Base-by-base conservation (phyloP, 2,329 filamentous ascomycete species). In the Arthrinium phaeospermum region DNA sequence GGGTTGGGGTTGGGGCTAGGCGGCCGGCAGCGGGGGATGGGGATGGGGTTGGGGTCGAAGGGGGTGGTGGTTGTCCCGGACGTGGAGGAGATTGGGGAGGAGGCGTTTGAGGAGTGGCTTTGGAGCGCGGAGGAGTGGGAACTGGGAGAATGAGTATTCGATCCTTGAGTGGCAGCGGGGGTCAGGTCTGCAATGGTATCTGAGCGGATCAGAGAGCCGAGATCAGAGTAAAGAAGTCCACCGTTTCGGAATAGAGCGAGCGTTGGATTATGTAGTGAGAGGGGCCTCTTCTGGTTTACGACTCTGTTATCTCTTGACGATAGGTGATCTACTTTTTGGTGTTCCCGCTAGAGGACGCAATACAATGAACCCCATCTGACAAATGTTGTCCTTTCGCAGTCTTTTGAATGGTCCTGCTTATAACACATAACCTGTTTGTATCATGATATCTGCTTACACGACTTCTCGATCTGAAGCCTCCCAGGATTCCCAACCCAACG, bases 91-190 rank as follows among this genome's bases (percentile, higher is more conserved):
- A 27, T 68, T 12, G 41, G 44, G 41, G 47, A 57, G 34, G 46
- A 53, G 14, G 68, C 47, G 30, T 70, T 70, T n/a, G 68, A 70
- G 34, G 68, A 70, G 8, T 70, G 68, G 68, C 68, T 70, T 24
- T 70, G 68, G 68, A 57, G 47, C 19, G 8, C 22, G 2, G n/a
- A 57, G 47, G 68, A 70, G 24, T 70, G 68, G 68, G 7, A 47
- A 6, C 3, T n/a, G 19, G 30, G 30, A 16, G 51, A 10, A n/a
- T n/a, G 16, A 14, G 10, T 49, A 7, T 6, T 22, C 7, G 7
- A 2, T 8, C 19, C 19, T 10, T 41, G 4, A 10, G 46, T 8
- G 46, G 46, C 22, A 22, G 10, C 22, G 7, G 19, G 46, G 46
- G 22, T 2, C 46, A 49, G 46, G 46, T 22, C n/a, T 10, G n/a